Conservation (phyloP, 1,139 yeast species). For the Yamadazyma oceani region DNA sequence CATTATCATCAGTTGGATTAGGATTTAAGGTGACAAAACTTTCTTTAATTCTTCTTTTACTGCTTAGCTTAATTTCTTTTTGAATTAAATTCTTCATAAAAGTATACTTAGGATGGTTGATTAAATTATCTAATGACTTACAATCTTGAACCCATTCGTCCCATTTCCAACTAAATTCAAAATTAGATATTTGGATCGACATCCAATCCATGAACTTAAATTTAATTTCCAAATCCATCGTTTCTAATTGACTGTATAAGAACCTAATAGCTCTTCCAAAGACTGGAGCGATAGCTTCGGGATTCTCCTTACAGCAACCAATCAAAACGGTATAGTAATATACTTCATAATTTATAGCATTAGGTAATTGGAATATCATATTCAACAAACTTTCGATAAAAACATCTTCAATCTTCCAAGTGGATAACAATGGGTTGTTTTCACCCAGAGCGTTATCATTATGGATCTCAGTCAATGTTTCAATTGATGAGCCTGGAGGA, state of each 20-base stretch:
- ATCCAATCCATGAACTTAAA: slow-evolving; percentile 87
- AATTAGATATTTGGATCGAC: slow-evolving; percentile 88
- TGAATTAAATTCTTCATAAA: slow-evolving; percentile 78
- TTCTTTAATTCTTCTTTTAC: slow-evolving; percentile 65
- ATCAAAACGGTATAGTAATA: slow-evolving; percentile 87
- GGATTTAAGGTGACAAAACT: slow-evolving; percentile 60
- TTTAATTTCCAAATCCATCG: slow-evolving; percentile 74
- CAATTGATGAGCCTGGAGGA: slow-evolving; percentile 81
- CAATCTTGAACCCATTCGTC: slow-evolving; percentile 82
- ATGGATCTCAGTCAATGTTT: slow-evolving; percentile 51
- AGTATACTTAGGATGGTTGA: slow-evolving; percentile 69
- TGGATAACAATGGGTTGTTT: slow-evolving; percentile 50
- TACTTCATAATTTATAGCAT: slow-evolving; percentile 62
- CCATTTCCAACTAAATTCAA: slow-evolving; percentile 98
- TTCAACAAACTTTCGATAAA: slow-evolving; percentile 82
- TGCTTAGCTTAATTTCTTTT: slow-evolving; percentile 79
- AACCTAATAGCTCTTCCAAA: slow-evolving; percentile 91
- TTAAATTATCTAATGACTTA: slow-evolving; percentile 26
- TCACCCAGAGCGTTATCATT: slow-evolving; percentile 42
- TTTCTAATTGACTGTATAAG: slow-evolving; percentile 66
- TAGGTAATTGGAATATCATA: slow-evolving; percentile 74
- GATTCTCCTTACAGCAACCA: slow-evolving; percentile 84
- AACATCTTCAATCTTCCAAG: slow-evolving; percentile 91
- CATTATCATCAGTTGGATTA: slow-evolving; percentile 19
- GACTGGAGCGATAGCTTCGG: slow-evolving; percentile 91